phyloP scores from a whole-genome alignment of 2,329 filamentous ascomycete species.

The Epichloe festucae region DNA sequence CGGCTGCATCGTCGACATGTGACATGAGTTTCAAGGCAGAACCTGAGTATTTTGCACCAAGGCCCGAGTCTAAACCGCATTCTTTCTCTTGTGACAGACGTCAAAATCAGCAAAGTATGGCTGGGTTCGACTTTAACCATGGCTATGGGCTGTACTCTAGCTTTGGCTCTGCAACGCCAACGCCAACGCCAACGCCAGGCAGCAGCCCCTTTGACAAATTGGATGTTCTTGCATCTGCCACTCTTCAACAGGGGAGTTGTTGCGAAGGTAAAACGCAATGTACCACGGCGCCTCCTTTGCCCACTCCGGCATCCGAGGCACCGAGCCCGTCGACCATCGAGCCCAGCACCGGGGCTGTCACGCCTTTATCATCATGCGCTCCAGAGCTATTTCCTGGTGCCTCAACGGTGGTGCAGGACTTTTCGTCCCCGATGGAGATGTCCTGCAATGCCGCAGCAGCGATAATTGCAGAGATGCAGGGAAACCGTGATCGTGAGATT shows the following conservation, averaged over 20 bases:
- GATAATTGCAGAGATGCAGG: slow-evolving; percentile 28
- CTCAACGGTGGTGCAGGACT: slow-evolving; percentile 1
- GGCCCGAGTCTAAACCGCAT: not conserved
- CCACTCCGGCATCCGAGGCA: slow-evolving; percentile 13
- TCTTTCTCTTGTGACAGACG: not conserved
- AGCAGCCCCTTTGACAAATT: slow-evolving; percentile 21
- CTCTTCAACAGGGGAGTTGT: slow-evolving; percentile 16
- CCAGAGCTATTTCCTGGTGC: slow-evolving; percentile 8
- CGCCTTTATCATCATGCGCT: slow-evolving; percentile 9
- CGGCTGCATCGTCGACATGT: not conserved
- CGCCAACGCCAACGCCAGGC: not conserved
- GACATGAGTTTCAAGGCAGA: not conserved
- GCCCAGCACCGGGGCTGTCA: slow-evolving; percentile 11
- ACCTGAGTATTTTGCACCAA: not conserved
- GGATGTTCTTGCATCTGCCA: slow-evolving; percentile 26
- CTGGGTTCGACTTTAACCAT: not conserved
- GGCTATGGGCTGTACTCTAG: not conserved
- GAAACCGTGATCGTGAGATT: slow-evolving; percentile 15
- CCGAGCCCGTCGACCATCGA: slow-evolving; percentile 11
- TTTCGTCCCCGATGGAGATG: slow-evolving; percentile 20
- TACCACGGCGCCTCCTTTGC: slow-evolving; percentile 7
- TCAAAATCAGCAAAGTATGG: not conserved
- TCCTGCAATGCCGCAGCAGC: slow-evolving; percentile 21
- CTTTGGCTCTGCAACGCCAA: not conserved
- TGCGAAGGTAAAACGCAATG: slow-evolving; percentile 12